Conservation (phyloP, 805 yeast species). For the Yarrowia alimentaria region DNA sequence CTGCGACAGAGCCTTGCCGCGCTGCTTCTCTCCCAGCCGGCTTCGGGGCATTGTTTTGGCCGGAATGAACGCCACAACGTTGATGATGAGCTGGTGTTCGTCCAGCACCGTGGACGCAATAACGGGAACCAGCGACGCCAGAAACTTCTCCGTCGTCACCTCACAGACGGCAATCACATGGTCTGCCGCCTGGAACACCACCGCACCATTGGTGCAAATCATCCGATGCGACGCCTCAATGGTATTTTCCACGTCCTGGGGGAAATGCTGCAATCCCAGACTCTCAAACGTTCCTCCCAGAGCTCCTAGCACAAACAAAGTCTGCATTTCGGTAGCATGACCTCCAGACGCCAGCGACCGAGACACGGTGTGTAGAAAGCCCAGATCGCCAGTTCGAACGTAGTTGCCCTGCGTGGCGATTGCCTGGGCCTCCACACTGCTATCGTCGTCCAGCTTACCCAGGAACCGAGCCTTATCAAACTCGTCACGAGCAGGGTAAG, state of each 20-base stretch:
- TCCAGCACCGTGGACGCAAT: conserved; percentile 75
- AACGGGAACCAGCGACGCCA: conserved; percentile 78
- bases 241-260: conserved; percentile 73
- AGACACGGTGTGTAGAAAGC: conserved; percentile 78
- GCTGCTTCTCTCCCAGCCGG: conserved; percentile 70
- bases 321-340: conserved; percentile 57
- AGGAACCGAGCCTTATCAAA: conserved; percentile 56
- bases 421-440: conserved; percentile 12
- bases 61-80: conserved; percentile 76
- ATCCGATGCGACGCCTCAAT: conserved; percentile 52
- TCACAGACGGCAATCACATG: conserved; percentile 75
- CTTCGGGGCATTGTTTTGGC: conserved; percentile 65
- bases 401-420: conserved; percentile 53
- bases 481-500: conserved; percentile 51
- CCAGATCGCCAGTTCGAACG: conserved; percentile 89
- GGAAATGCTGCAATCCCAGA: conserved; percentile 88
- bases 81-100: conserved; percentile 77
- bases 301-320: conserved; percentile 79
- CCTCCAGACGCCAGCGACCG: conserved; percentile 42
- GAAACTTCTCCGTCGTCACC: conserved; percentile 43
- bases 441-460: conserved; percentile 55
- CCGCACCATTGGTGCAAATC: conserved; percentile 47
- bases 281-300: conserved; percentile 87
- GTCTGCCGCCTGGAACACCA: conserved; percentile 80
- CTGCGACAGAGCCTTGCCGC: conserved; percentile 59